Base-by-base conservation (phyloP, 495 filamentous ascomycete species). In the Beverwykella pulmonaria region DNA sequence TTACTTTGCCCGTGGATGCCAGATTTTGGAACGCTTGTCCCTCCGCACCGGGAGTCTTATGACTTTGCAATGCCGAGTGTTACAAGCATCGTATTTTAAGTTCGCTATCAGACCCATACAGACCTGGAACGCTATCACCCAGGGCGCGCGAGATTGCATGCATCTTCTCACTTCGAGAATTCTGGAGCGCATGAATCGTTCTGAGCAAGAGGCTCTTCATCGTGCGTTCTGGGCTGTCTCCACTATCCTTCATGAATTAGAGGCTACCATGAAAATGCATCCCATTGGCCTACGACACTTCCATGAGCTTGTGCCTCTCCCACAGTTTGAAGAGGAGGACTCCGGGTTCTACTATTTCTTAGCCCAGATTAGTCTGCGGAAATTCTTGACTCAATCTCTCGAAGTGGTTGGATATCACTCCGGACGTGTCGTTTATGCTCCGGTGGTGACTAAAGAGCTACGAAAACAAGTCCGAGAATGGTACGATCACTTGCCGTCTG, bases 291-390 rank as follows among this genome's bases (percentile, higher is more conserved):
- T 70, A 14, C 61, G 67, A 15, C 67, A 70, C 15, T 70, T 70
- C 27, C 67, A 70, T 39, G 67, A 70, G 8, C 14, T 65, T 20
- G 67, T 70, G 15, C 67, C 67, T 36, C 36, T 70, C 0, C 67
- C 67, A n/a, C 62, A 41, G 30, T 65, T 58, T 44, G 61, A 65
- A 29, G 58, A 65, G 19, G 67, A 70, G 50, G 67, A 65, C 39
- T 63, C 65, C 8, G 67, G 67, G 1, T 70, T 70, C 49, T 70
- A 60, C 52, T 65, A 65, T 39, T 65, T 70, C 50, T 41, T 70
- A 10, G 67, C 67, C 0, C 67, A 70, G 46, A 62, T 62, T 29
- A 70, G 67, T 29, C 39, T 70, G 6, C 61, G 67, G 4, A 70
- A 65, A 32, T 63, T 70, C 26, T 48, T 70, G 30, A 65, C 67